Evolutionary conservation across 2,329 filamentous ascomycete species (phyloP), one percentile per base, ranked within the genome.

Genomic region (Penicillium sp.): DNA sequence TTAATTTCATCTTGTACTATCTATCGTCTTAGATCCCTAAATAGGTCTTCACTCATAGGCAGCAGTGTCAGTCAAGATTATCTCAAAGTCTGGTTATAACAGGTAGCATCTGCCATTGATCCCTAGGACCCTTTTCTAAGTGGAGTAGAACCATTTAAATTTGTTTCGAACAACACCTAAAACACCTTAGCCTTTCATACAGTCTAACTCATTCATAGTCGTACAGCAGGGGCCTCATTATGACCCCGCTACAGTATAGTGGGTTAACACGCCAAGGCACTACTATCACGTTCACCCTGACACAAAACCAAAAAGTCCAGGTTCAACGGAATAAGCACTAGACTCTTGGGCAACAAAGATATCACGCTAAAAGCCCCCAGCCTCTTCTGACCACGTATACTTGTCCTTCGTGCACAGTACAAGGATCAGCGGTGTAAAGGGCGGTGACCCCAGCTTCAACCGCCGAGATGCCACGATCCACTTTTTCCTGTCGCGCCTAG

Each of bases 381-480:
- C n/a, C n/a, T 48, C 13, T 35, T 13, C 9, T 10, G 10, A 14
- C 31, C n/a, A 48, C 19, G 27, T 48, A 33, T 27, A 26, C 24
- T 29, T n/a, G 44, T 31, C 11, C 8, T 16, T 29, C 29, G n/a
- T 49, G 14, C 5, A 24, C 31, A 22, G 11, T 48, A 16, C 13
- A n/a, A 31, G 16, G 29, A 52, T 43, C 47, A 48, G 58, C 59
- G 61, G 59, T 62, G 57, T 60, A 52, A 54, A 60, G 60, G 60
- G 64, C 64, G 64, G 64, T 66, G 48, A 59, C 60, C 59, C 57
- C 58, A 57, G 58, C 52, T 53, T 57, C 48, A 56, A 53, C 53
- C n/a, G 56, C 48, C 51, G 56, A 61, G 59, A 63, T 65, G 64
- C 60, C 64, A 66, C 58, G 58, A 46, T 63, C 64, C 63, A 65